phyloP scores from a whole-genome alignment of 108 stramenopile genomes.

The Pseudonitzschia multiseries region DNA sequence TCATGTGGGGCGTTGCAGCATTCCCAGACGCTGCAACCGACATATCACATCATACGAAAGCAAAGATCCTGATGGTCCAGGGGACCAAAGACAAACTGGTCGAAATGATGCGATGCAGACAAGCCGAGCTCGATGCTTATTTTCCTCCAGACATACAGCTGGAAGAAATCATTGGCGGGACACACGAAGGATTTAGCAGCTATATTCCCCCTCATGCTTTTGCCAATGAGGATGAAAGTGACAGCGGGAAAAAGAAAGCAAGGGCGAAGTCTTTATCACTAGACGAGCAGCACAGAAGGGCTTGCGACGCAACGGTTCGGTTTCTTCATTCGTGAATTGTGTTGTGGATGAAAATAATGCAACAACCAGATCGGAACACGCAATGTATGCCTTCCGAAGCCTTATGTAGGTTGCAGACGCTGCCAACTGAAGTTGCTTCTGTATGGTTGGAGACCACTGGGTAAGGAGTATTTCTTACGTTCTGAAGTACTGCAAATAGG shows the following conservation, averaged over 20 bases:
- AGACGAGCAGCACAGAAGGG: slow-evolving; percentile 12
- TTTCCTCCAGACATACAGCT: slow-evolving; percentile 19
- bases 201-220: slow-evolving; percentile 12
- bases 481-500: too few relatives aligned
- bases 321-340: slow-evolving; percentile 4
- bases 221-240: background rate
- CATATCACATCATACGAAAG: slow-evolving; percentile 10
- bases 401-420: too few relatives aligned
- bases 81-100: slow-evolving; percentile 27
- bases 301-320: slow-evolving; percentile 4
- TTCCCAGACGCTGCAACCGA: slow-evolving; percentile 23
- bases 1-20: slow-evolving; percentile 40
- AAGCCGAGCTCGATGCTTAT: slow-evolving; percentile 16
- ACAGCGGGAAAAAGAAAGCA: background rate
- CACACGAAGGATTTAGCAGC: slow-evolving; percentile 41
- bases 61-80: slow-evolving; percentile 25
- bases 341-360: too few relatives aligned
- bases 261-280: slow-evolving; percentile 1
- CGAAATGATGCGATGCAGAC: slow-evolving; percentile 1
- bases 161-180: slow-evolving; percentile 29
- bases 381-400: too few relatives aligned
- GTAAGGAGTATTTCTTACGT: too few relatives aligned
- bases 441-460: too few relatives aligned
- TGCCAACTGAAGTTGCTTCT: too few relatives aligned
- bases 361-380: too few relatives aligned